Evolutionary conservation across 2,329 filamentous ascomycete species (phyloP), one percentile per base, ranked within the genome.

Genomic region (Raffaelea albimanens): DNA sequence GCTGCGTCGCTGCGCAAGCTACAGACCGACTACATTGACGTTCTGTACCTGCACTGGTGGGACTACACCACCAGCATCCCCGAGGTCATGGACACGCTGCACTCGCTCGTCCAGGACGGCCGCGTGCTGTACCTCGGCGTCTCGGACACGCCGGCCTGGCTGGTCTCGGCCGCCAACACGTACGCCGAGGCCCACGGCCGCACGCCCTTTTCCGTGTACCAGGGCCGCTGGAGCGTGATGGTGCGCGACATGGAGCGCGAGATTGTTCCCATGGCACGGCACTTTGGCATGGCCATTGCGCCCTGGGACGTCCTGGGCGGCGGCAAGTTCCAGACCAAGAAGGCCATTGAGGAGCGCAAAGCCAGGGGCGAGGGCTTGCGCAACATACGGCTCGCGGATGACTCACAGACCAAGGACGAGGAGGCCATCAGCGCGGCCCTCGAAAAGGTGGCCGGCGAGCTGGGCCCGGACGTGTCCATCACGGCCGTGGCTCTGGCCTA

Each of bases 251-350:
- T 68, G 22, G 66, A 70, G 52, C 61, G 66, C 18, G 66, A 69
- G 4, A 66, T 69, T 40, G 55, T 72, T 11, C 68, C 69, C 3
- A 68, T 71, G 66, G 59, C 59, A 5, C 59, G 63, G 16, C 56
- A 61, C 21, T 65, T 64, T 29, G 66, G 66, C 47, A 69, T 71
- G 80, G 80, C 66, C 20, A 53, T 82, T 4, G 63, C 69, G 0
- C 78, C 80, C 0, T 85, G 78, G 78, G 79, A 76, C 44, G 74
- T 72, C 1, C 62, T 81, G 5, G 76, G 76, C 18, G 69, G 62
- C 63, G 75, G 75, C 38, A 64, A 65, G 47, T 72, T 76, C 60
- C 69, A 74, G 59, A 64, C 66, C 16, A 56, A 58, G 47, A 61
- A 61, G 47, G 57, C 59, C 45, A 25, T 67, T 41, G 61, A 64